Evolutionary conservation across 2,329 filamentous ascomycete species (phyloP).

Genomic region (Alternaria arborescens): DNA sequence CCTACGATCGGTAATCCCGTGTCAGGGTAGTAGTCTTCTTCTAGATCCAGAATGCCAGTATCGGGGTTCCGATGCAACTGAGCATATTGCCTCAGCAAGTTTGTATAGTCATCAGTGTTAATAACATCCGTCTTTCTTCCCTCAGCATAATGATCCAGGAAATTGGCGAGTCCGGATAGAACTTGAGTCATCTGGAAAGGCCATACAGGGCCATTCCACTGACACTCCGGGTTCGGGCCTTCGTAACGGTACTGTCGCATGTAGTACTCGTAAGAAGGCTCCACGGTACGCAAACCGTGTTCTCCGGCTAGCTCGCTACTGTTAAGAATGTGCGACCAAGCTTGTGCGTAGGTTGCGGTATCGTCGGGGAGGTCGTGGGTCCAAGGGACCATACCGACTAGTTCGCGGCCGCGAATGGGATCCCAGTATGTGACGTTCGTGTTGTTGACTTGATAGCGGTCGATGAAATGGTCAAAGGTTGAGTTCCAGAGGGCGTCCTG

Average conservation of each 20-base stretch:
- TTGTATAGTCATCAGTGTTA: slow-evolving; percentile 47
- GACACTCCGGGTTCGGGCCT: slow-evolving; percentile 51
- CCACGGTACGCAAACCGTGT: slow-evolving; percentile 54
- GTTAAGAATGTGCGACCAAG: slow-evolving; percentile 52
- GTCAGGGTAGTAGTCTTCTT: slow-evolving; percentile 57
- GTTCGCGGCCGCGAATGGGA: slow-evolving; percentile 55
- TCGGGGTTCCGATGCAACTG: slow-evolving; percentile 52
- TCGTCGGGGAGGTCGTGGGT: slow-evolving; percentile 55
- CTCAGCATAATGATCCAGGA: slow-evolving; percentile 53
- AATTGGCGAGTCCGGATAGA: slow-evolving; percentile 53
- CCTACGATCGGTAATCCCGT: slow-evolving; percentile 55
- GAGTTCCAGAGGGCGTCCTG: slow-evolving; percentile 56
- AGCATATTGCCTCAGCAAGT: slow-evolving; percentile 52
- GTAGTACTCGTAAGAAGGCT: slow-evolving; percentile 57
- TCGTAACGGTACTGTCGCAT: slow-evolving; percentile 57
- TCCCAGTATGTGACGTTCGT: slow-evolving; percentile 52
- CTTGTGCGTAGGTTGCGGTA: slow-evolving; percentile 46
- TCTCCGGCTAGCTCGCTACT: slow-evolving; percentile 45
- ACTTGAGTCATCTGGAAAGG: slow-evolving; percentile 56
- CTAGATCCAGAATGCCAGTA: slow-evolving; percentile 47
- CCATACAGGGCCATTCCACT: slow-evolving; percentile 59
- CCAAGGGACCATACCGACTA: slow-evolving; percentile 57
- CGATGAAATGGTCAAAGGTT: slow-evolving; percentile 56
- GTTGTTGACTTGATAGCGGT: slow-evolving; percentile 53
- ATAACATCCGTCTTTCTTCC: slow-evolving; percentile 35